Conservation (phyloP, 2,329 filamentous ascomycete genomes). For the Cercospora nicotianae region DNA sequence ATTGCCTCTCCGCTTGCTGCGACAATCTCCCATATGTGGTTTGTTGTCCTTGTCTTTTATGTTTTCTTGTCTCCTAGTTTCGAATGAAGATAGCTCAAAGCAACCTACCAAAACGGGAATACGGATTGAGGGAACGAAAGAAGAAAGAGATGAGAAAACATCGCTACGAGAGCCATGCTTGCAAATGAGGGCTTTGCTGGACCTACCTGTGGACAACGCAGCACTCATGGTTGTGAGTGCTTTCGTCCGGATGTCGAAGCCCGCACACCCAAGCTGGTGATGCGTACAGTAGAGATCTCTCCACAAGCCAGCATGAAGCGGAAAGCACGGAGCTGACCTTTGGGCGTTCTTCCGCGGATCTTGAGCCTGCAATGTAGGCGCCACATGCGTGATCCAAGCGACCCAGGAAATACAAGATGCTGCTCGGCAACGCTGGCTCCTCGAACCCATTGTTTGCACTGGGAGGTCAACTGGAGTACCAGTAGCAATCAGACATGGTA, state of each 20-base stretch:
- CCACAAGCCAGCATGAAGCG: neutral
- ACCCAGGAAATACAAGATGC: neutral
- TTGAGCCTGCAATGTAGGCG: neutral
- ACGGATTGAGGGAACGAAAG: neutral
- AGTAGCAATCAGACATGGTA: neutral
- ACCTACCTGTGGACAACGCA: neutral
- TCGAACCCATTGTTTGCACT: neutral
- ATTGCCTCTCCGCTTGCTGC: neutral
- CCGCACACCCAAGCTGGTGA: neutral
- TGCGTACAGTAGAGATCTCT: neutral
- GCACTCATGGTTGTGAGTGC: neutral
- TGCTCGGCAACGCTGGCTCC: neutral
- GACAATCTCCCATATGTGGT: neutral
- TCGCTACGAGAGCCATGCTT: neutral
- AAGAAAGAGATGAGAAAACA: neutral
- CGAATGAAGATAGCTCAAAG: conserved; percentile 18
- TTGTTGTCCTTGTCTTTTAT: conserved; percentile 1
- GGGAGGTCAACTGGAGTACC: neutral
- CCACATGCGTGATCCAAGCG: neutral
- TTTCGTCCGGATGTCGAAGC: neutral
- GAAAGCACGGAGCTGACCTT: neutral
- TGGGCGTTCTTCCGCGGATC: neutral
- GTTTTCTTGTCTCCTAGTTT: neutral
- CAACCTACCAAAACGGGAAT: neutral
- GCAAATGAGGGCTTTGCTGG: neutral